These are phyloP conservation scores for Myxozyma lipomycoides DNA, from an alignment of 805 yeast species.

Conservation along the genomic window DNA sequence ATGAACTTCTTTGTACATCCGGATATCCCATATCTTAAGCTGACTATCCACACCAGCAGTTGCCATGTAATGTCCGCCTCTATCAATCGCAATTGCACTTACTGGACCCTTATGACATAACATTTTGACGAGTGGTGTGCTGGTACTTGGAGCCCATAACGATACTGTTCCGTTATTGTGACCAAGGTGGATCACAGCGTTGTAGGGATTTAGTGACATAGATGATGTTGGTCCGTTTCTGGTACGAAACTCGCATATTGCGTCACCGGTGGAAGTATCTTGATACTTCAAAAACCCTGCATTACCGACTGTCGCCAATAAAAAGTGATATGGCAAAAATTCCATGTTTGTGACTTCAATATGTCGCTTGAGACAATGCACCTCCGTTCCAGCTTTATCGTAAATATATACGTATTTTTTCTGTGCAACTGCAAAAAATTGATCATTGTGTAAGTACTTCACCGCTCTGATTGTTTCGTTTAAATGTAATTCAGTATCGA, in stretches of 20 bases:
- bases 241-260: slow-evolving; percentile 79
- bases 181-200: slow-evolving; percentile 90
- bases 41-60: slow-evolving; percentile 83
- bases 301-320: slow-evolving; percentile 82
- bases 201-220: slow-evolving; percentile 90
- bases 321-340: slow-evolving; percentile 87
- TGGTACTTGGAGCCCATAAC: slow-evolving; percentile 87
- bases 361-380: slow-evolving; percentile 88
- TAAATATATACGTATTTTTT: slow-evolving; percentile 90
- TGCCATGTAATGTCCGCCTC: slow-evolving; percentile 93
- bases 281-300: slow-evolving; percentile 88
- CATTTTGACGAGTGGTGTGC: slow-evolving; percentile 78
- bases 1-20: slow-evolving; percentile 65
- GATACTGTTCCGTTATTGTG: slow-evolving; percentile 90
- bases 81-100: slow-evolving; percentile 75
- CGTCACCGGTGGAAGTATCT: slow-evolving; percentile 87
- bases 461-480: slow-evolving; percentile 90
- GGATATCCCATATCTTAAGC: slow-evolving; percentile 87
- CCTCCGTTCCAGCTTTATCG: slow-evolving; percentile 84
- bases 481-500: slow-evolving; percentile 76
- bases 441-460: slow-evolving; percentile 85
- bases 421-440: slow-evolving; percentile 94
- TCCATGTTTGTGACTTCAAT: slow-evolving; percentile 78
- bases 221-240: slow-evolving; percentile 86
- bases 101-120: slow-evolving; percentile 84